Conservation (phyloP, 257 asterid genomes). For the Solanum paucissectum region DNA sequence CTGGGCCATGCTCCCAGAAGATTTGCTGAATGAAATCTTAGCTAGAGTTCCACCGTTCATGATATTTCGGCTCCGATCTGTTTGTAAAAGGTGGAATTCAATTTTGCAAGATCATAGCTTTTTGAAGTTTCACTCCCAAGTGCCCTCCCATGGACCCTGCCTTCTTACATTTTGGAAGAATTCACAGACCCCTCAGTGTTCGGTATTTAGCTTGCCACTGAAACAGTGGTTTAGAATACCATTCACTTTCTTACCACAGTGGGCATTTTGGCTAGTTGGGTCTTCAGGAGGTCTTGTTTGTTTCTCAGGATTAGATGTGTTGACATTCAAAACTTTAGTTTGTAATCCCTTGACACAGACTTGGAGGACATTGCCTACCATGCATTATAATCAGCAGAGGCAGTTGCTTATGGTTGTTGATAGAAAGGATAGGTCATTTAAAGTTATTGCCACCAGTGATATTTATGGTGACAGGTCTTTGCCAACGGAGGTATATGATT, state of each 20-base stretch:
- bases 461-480: constrained; percentile 74
- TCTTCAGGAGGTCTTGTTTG: constrained; percentile 96
- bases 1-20: constrained; percentile 98
- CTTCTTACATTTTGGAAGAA: constrained; percentile 89
- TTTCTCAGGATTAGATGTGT: constrained; percentile 80
- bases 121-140: constrained; percentile 87
- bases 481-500: constrained; percentile 93
- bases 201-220: constrained; percentile 86
- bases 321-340: constrained; percentile 63
- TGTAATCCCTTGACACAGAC: constrained; percentile 85
- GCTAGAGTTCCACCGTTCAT: constrained; percentile 96
- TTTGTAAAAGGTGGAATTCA: constrained; percentile 93
- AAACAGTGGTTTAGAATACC: constrained; percentile 97
- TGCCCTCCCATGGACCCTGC: constrained; percentile 96
- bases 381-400: constrained; percentile 94
- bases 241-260: constrained; percentile 70
- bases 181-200: constrained; percentile 81
- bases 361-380: constrained; percentile 81
- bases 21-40: constrained; percentile 73
- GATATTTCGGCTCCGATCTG: constrained; percentile 85
- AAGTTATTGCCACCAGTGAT: constrained; percentile 89
- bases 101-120: constrained; percentile 82
- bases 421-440: constrained; percentile 58
- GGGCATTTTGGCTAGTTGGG: constrained; percentile 99
- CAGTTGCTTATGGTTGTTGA: constrained; percentile 89